Evolutionary conservation across 257 asterid genomes (phyloP), one percentile per base, ranked within the genome.

Genomic region (Solanum etuberosum): DNA sequence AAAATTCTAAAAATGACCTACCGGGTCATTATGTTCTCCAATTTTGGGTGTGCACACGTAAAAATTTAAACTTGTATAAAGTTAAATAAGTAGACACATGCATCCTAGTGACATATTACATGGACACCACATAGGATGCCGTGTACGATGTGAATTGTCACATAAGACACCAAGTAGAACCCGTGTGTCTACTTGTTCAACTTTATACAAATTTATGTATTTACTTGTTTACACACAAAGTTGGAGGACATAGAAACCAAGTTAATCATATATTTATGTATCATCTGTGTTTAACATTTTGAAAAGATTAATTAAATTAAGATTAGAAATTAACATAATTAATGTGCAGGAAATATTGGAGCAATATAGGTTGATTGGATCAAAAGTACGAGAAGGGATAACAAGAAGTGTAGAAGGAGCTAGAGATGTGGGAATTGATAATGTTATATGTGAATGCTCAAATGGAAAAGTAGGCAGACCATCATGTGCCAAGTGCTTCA

Each of bases 331-430:
- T 10, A 21, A 37, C 14, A 73, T 9, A 61, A 61, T 61, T 61
- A 61, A 20, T 73, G 46, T 35, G 43, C 91, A 92, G 93, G 94
- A 92, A 89, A 91, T 92, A 38, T 83, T 92, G 90, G 92, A 90
- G 32, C 92, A 89, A 13, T 86, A 90, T 88, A 91, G 31, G 37
- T 86, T 90, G 80, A 90, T 37, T 70, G 88, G 92, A 67, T 67
- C 91, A 85, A 92, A 89, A 67, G 84, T 90, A 37, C 88, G 92
- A 70, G 91, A 88, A 74, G 91, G 91, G 63, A 88, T 92, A 37
- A 77, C 40, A 78, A 89, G 85, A 73, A 88, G 83, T 67, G 59
- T 91, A 57, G 88, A 90, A 68, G 38, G 6, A 14, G 91, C 78
- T 10, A 89, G 25, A 89, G 88, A 54, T 61, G 14, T 61, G 40